Percentiles rank a stretch among this genome's conserved stretches.
Evolutionary conservation across 2,329 filamentous ascomycete genomes (phyloP).

Genomic region (Chaetomiaceae sp.): DNA sequence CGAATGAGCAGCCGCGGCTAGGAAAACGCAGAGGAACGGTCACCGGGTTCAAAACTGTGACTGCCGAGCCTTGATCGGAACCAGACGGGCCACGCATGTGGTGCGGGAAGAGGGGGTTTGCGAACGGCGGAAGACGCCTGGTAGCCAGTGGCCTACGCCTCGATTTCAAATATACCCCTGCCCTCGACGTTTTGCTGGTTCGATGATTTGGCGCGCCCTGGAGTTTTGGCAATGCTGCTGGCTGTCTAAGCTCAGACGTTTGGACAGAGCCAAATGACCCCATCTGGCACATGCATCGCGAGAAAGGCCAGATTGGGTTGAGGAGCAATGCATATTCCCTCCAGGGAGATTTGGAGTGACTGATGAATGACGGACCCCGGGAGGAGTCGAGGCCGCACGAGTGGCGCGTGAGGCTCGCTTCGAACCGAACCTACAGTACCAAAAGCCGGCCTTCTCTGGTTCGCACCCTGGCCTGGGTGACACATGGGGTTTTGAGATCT

Average conservation of each 20-base stretch:
- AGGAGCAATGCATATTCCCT: constrained; percentile 18
- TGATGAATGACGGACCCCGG: constrained; percentile 9
- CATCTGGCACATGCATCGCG: constrained; percentile 19
- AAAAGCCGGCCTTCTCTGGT: constrained; percentile 18
- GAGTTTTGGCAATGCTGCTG: constrained; percentile 3
- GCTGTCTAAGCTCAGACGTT: constrained; percentile 7
- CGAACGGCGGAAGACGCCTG: constrained; percentile 16
- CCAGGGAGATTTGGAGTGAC: neutral
- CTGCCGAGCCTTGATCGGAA: constrained; percentile 14
- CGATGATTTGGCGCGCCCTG: constrained; percentile 17
- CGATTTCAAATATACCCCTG: constrained; percentile 19
- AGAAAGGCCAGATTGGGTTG: constrained; percentile 15
- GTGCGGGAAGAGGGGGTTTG: constrained; percentile 16
- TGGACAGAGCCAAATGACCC: neutral
- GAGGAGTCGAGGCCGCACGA: constrained; percentile 13
- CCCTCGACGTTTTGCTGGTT: constrained; percentile 12
- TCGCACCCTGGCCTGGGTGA: constrained; percentile 19
- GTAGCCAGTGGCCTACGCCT: constrained; percentile 19
- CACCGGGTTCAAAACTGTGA: constrained; percentile 20
- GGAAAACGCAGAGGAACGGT: neutral
- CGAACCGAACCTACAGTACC: constrained; percentile 22
- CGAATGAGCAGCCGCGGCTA: constrained; percentile 10
- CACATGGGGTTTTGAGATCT: constrained; percentile 22
- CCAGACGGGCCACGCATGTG: constrained; percentile 5
- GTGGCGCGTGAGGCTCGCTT: constrained; percentile 22